These are phyloP conservation scores for Colletotrichum lupini DNA, from an alignment of 2,329 filamentous ascomycete genomes.

Conservation along the genomic window DNA sequence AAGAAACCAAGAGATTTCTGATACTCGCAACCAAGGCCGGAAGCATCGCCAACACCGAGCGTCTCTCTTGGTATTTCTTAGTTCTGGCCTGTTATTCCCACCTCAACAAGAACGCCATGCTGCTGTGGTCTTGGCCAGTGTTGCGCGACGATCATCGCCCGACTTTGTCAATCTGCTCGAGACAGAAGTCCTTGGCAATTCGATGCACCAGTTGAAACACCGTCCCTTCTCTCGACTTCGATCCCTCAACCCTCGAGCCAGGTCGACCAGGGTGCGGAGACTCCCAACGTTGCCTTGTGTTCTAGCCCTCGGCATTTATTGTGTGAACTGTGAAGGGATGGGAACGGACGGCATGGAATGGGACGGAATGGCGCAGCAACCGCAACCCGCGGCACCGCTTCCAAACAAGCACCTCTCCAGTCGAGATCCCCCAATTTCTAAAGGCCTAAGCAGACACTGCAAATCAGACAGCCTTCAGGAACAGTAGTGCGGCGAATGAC, in stretches of 20 bases:
- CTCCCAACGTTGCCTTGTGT: conserved; percentile 12
- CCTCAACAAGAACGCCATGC: not conserved
- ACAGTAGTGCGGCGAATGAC: not conserved
- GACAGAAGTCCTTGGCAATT: conserved; percentile 27
- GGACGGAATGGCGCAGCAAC: conserved; percentile 29
- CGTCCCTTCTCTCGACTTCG: not conserved
- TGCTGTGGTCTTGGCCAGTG: conserved; percentile 2
- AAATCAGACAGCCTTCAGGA: not conserved
- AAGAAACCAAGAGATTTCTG: not conserved
- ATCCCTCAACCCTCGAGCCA: not conserved
- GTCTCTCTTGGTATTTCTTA: conserved; percentile 7
- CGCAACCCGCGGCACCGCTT: conserved; percentile 6
- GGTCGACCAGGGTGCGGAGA: not conserved
- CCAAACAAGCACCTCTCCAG: conserved; percentile 15
- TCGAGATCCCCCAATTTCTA: not conserved
- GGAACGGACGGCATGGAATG: conserved; percentile 24
- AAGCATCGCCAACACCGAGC: conserved; percentile 17
- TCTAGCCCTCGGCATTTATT: conserved; percentile 19
- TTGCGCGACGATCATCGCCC: conserved; percentile 20
- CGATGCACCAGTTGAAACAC: conserved; percentile 34
- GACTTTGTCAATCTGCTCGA: conserved; percentile 24
- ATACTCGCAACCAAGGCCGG: not conserved
- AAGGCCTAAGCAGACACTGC: not conserved
- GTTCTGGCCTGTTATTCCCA: not conserved
- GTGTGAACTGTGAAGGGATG: conserved; percentile 11